These are phyloP conservation scores for Mycena sp. DNA, from an alignment of 1,284 basidiomycete species.

Conservation along the genomic window DNA sequence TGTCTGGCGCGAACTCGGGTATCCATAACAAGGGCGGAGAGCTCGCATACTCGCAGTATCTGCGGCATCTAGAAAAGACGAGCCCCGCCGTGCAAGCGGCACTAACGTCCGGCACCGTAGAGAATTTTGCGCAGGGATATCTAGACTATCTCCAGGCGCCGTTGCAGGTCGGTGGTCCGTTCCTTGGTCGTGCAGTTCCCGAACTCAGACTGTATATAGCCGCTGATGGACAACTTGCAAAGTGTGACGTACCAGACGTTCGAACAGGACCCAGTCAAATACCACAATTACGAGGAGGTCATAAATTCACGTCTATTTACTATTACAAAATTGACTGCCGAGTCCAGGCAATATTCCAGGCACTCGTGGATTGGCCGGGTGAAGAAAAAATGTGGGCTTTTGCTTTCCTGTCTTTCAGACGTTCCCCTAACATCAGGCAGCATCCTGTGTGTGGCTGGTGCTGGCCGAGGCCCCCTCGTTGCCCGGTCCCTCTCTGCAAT, in stretches of 20 bases:
- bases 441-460: conserved; percentile 91
- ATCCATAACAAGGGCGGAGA: conserved; percentile 86
- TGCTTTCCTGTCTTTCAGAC: conserved; percentile 29
- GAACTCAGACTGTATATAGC: conserved; percentile 66
- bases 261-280: conserved; percentile 98
- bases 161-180: conserved; percentile 71
- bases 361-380: conserved; percentile 78
- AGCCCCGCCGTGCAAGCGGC: conserved; percentile 71
- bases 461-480: conserved; percentile 96
- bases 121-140: conserved; percentile 92
- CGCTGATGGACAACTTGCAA: conserved; percentile 96
- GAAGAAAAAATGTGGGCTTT: conserved; percentile 67
- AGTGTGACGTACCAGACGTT: conserved; percentile 97
- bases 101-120: conserved; percentile 76
- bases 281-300: conserved; percentile 94
- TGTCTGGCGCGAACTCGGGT: conserved; percentile 74
- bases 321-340: conserved; percentile 25
- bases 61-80: conserved; percentile 85
- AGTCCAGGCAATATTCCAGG: conserved; percentile 80
- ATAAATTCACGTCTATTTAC: conserved; percentile 27
- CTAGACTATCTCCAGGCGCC: conserved; percentile 97
- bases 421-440: conserved; percentile 51
- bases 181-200: conserved; percentile 21
- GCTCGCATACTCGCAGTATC: conserved; percentile 91
- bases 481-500: conserved; percentile 86